Percentiles rank a stretch among this genome's conserved stretches.
These are phyloP conservation scores for Alnus glutinosa DNA, from an alignment of 306 rosid genomes.

Conservation along the genomic window DNA sequence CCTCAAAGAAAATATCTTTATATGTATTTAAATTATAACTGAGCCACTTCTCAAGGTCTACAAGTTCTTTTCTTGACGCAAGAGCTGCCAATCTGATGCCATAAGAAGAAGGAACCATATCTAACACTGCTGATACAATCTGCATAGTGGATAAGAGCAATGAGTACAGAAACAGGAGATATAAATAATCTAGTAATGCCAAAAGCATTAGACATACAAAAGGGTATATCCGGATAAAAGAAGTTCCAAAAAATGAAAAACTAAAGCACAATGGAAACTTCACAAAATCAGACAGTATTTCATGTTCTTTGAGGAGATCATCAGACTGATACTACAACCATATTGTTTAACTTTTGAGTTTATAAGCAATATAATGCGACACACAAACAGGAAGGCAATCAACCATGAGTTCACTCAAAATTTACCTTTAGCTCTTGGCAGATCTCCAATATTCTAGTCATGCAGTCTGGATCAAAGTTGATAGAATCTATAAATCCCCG, in stretches of 20 bases:
- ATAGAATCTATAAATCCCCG: constrained; percentile 73
- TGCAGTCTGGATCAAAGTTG: constrained; percentile 60
- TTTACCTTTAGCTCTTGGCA: constrained; percentile 85
- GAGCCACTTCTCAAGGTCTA: constrained; percentile 96
- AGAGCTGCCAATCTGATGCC: constrained; percentile 83
- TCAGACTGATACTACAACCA: neutral
- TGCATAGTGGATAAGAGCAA: constrained; percentile 37
- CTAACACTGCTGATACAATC: constrained; percentile 72
- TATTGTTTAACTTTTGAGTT: neutral
- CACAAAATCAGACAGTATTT: constrained; percentile 1
- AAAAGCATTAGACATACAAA: constrained; percentile 18
- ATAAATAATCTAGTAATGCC: neutral
- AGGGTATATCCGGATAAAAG: neutral
- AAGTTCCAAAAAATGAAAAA: constrained; percentile 7
- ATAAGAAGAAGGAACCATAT: constrained; percentile 66
- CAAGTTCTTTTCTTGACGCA: constrained; percentile 76
- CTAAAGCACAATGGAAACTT: neutral
- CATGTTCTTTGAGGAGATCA: neutral
- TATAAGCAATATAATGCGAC: neutral
- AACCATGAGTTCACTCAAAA: constrained; percentile 24
- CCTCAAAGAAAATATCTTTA: constrained; percentile 87
- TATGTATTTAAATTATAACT: constrained; percentile 53
- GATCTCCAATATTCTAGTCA: constrained; percentile 66
- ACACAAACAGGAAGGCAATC: constrained; percentile 12
- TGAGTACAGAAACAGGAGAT: constrained; percentile 21